Conservation (phyloP, 768 basidiomycete species). For the Coprinellus micaceus region DNA sequence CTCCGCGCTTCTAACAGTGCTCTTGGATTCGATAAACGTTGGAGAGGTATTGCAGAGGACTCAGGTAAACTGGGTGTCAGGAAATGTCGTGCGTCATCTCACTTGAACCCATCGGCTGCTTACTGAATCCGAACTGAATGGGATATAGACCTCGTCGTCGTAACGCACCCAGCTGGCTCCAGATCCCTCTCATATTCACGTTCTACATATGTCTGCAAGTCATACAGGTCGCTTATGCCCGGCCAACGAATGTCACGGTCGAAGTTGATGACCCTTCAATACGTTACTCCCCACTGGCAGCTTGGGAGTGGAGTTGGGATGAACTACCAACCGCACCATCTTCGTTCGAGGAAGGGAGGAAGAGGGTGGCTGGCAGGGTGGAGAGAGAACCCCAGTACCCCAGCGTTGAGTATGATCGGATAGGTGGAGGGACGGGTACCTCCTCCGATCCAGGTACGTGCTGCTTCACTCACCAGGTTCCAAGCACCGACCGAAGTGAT, state of each 20-base stretch:
- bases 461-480: too few relatives aligned
- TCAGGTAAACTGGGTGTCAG: too few relatives aligned
- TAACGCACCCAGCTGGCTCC: neutral
- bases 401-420: too few relatives aligned
- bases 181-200: too few relatives aligned
- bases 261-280: constrained; percentile 37
- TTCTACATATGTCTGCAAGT: constrained; percentile 18
- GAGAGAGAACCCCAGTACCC: neutral
- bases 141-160: neutral
- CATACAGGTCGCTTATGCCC: constrained; percentile 16
- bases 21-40: too few relatives aligned
- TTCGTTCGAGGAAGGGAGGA: neutral
- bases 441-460: too few relatives aligned
- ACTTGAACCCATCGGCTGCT: too few relatives aligned
- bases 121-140: neutral
- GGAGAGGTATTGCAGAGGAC: too few relatives aligned
- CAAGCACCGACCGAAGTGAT: too few relatives aligned
- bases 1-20: neutral
- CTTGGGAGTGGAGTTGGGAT: constrained; percentile 29
- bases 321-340: neutral
- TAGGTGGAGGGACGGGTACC: too few relatives aligned
- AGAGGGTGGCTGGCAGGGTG: neutral
- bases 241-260: constrained; percentile 31
- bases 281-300: constrained; percentile 30
- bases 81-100: too few relatives aligned